Evolutionary conservation across 2,329 filamentous ascomycete genomes (phyloP).

Genomic region (Colletotrichum sansevieriae): DNA sequence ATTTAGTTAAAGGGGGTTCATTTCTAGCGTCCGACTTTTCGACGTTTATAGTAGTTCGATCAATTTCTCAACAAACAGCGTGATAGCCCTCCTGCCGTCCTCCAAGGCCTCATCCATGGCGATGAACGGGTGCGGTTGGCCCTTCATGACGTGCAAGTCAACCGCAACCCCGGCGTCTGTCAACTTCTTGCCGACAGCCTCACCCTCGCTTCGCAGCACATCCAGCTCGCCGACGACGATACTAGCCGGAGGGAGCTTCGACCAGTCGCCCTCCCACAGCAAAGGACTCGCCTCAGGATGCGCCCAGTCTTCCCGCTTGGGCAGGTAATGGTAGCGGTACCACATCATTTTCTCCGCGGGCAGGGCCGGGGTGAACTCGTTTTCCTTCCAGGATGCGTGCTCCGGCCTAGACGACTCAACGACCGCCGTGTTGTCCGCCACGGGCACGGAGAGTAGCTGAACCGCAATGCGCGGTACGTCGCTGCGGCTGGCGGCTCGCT

Average conservation of each 20-base stretch:
- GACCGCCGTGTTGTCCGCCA: constrained; percentile 70
- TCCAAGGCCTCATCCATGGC: constrained; percentile 69
- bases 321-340: constrained; percentile 71
- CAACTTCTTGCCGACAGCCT: constrained; percentile 64
- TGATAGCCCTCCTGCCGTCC: constrained; percentile 65
- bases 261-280: constrained; percentile 64
- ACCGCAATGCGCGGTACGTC: constrained; percentile 49
- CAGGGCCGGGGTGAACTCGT: constrained; percentile 64
- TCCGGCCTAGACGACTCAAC: constrained; percentile 52
- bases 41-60: constrained; percentile 1
- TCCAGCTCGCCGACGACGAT: constrained; percentile 69
- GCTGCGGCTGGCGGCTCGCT: constrained; percentile 57
- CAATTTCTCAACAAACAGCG: constrained; percentile 51
- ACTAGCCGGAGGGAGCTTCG: constrained; percentile 61
- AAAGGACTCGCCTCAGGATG: constrained; percentile 68
- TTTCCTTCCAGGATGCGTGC: constrained; percentile 62
- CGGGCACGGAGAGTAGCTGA: constrained; percentile 69
- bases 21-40: background rate
- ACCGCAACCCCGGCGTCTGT: constrained; percentile 59
- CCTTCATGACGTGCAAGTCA: constrained; percentile 63
- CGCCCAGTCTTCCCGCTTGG: constrained; percentile 57
- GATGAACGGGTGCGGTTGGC: constrained; percentile 70
- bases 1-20: too few species aligned
- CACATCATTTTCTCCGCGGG: constrained; percentile 71
- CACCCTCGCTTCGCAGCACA: constrained; percentile 67